Evolutionary conservation across 257 asterid genomes (phyloP), one percentile per base, ranked within the genome.

Genomic region (Scutellaria minor): DNA sequence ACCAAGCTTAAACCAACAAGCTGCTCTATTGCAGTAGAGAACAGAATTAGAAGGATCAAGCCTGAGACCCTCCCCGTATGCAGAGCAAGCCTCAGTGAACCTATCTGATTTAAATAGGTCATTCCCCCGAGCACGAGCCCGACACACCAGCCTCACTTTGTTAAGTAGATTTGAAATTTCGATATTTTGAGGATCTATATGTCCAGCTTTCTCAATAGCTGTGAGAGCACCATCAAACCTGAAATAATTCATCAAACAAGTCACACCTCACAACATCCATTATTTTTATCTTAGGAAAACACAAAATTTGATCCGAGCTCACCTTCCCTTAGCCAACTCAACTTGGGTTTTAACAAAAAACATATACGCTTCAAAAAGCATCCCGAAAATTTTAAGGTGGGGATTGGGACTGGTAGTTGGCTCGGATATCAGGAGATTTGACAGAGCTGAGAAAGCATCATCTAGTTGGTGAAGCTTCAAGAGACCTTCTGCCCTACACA

Each of bases 11-110:
- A 78, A 86, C 95, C 90, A 87, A 67, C 98, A 94, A 81, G 98
- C 98, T 18, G 98, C 97, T 84, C 97, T 79, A 78, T 94, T 94
- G 83, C 97, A 88, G 79, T 83, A 89, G 59, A 94, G 90, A 66
- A 94, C 88, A 7, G 98, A 81, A 80, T 89, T 94, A 8, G 85
- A 82, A 54, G 96, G 91, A 72, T 91, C 88, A 24, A 83, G 82
- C 54, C 82, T 81, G 51, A 94, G 88, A 71, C 97, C 98, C 27
- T 94, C 97, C 10, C 82, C 91, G 55, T 94, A 94, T 11, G 97
- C 97, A 8, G 86, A 77, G 86, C 93, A 88, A 37, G 98, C 98
- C 79, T 91, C 98, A 1, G 97, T 89, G 66, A 77, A 88, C 83
- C 97, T 89, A 70, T 89, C 96, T 0, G 94, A 82, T 68, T 88